Evolutionary conservation across 148 eudicot species (phyloP).

Genomic region (Amaranthus cruentus): DNA sequence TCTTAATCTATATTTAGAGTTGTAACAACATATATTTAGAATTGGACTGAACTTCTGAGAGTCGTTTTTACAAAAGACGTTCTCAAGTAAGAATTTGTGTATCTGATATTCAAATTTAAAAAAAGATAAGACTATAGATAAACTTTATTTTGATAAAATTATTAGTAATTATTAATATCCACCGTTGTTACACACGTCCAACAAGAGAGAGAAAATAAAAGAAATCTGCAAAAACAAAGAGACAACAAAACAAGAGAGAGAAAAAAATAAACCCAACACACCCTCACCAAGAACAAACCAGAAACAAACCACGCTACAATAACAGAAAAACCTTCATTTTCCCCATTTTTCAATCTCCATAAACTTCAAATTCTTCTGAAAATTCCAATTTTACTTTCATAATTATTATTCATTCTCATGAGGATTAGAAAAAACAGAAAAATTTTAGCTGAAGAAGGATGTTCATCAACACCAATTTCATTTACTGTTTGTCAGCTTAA

Average conservation of each 20-base stretch:
- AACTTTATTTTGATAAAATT: too few relatives aligned
- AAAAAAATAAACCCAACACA: background rate
- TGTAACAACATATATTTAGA: too few relatives aligned
- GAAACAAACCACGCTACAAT: too few relatives aligned
- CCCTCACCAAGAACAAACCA: background rate
- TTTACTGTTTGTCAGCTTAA: background rate
- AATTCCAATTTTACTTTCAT: background rate
- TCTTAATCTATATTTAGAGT: too few relatives aligned
- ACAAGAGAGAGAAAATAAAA: background rate
- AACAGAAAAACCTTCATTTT: background rate
- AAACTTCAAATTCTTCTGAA: background rate
- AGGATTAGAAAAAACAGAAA: constrained; percentile 6
- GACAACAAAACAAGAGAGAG: background rate
- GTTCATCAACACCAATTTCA: background rate
- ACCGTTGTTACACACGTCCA: background rate
- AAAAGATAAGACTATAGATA: too few relatives aligned
- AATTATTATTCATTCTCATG: background rate
- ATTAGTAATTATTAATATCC: background rate
- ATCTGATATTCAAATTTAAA: too few relatives aligned
- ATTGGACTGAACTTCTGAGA: too few relatives aligned
- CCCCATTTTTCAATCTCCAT: background rate
- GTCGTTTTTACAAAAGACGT: too few relatives aligned
- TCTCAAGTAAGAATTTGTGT: too few relatives aligned
- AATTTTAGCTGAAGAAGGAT: background rate
- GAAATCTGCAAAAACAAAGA: background rate